Percentiles rank a stretch among this genome's conserved stretches.
These are phyloP conservation scores for Dujonia santamariae DNA, from an alignment of 1,139 yeast genomes.

Conservation along the genomic window DNA sequence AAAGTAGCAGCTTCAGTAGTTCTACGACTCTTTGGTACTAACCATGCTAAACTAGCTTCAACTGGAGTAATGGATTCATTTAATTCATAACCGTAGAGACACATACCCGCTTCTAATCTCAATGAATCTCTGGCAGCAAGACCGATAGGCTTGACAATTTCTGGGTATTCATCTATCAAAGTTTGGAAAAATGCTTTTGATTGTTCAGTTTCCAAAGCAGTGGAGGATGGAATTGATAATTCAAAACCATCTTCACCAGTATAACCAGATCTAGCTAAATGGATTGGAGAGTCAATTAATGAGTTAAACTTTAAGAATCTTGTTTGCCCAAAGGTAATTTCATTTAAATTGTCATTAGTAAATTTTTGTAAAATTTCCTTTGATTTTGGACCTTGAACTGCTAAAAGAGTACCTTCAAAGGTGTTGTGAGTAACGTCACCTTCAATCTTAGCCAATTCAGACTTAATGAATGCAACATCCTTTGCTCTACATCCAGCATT, in stretches of 20 bases:
- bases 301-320: slow-evolving; percentile 49
- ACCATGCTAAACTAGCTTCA: slow-evolving; percentile 87
- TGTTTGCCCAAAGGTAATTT: slow-evolving; percentile 74
- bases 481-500: slow-evolving; percentile 93
- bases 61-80: slow-evolving; percentile 81
- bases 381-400: slow-evolving; percentile 90
- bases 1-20: slow-evolving; percentile 45
- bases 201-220: slow-evolving; percentile 35
- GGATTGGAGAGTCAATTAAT: slow-evolving; percentile 45
- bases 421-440: slow-evolving; percentile 55
- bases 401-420: slow-evolving; percentile 76
- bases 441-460: slow-evolving; percentile 43
- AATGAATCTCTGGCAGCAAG: slow-evolving; percentile 96
- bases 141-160: slow-evolving; percentile 79
- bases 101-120: slow-evolving; percentile 97
- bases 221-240: slow-evolving; percentile 65
- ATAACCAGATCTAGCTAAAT: slow-evolving; percentile 91
- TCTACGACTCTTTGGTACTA: slow-evolving; percentile 80
- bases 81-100: slow-evolving; percentile 91
- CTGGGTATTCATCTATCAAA: slow-evolving; percentile 54
- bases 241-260: slow-evolving; percentile 99
- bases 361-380: slow-evolving; percentile 61
- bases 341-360: slow-evolving; percentile 55
- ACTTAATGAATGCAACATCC: slow-evolving; percentile 62
- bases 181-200: slow-evolving; percentile 63